A percentile compares a stretch with the other conserved stretches of the same genome.
These are phyloP conservation scores for Aspergillus coremiiformis DNA, from an alignment of 495 filamentous ascomycete genomes.

Conservation along the genomic window DNA sequence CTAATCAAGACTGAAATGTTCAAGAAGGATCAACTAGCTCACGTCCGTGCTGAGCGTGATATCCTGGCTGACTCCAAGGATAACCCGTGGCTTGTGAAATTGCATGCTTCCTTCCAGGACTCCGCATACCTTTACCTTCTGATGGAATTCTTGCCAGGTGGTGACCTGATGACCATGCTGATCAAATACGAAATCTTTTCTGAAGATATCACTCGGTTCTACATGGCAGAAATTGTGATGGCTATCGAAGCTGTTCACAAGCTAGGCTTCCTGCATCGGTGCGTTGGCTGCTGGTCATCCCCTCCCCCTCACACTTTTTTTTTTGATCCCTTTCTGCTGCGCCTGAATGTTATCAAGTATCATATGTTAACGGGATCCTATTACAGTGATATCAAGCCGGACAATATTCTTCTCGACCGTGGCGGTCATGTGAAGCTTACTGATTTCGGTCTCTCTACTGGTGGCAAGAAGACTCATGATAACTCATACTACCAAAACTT, in stretches of 20 bases:
- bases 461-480: constrained; percentile 95
- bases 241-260: constrained; percentile 98
- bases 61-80: constrained; percentile 93
- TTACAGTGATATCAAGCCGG: constrained; percentile 91
- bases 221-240: constrained; percentile 96
- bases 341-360: not conserved
- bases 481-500: constrained; percentile 97
- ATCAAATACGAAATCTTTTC: constrained; percentile 99
- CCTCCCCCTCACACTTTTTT: not conserved
- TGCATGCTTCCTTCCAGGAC: constrained; percentile 97
- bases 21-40: constrained; percentile 98
- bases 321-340: not conserved
- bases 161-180: constrained; percentile 99
- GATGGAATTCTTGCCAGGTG: constrained; percentile 98
- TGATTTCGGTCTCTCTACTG: constrained; percentile 96
- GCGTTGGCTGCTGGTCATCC: constrained; percentile 20
- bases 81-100: constrained; percentile 97
- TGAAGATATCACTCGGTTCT: constrained; percentile 97
- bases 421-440: constrained; percentile 97
- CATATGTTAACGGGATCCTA: constrained; percentile 9
- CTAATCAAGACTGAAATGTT: constrained; percentile 99
- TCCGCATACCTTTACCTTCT: constrained; percentile 92
- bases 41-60: constrained; percentile 95
- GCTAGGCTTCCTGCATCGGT: constrained; percentile 98
- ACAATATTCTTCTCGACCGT: constrained; percentile 94